These are phyloP conservation scores for Amanita polypyramis DNA, from an alignment of 768 basidiomycete genomes.

Conservation along the genomic window DNA sequence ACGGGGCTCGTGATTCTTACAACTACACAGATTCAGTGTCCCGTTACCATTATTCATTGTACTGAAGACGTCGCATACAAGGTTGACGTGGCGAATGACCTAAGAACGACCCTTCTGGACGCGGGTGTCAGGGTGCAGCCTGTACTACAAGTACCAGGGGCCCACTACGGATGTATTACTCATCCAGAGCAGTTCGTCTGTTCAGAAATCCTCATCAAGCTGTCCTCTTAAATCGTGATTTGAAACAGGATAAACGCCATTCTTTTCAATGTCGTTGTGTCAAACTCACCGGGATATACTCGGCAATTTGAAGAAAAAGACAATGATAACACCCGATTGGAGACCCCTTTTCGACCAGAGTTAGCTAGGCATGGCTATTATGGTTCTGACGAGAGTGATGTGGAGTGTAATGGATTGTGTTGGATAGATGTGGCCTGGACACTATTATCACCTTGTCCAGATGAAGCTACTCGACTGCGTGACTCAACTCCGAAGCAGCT, in stretches of 20 bases:
- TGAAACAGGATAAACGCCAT: neutral
- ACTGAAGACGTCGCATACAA: constrained; percentile 21
- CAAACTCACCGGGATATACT: neutral
- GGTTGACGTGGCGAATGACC: constrained; percentile 13
- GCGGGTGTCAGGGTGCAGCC: constrained; percentile 14
- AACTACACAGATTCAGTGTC: constrained; percentile 15
- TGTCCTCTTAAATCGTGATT: neutral
- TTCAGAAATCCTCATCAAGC: neutral
- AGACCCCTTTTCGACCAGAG: neutral
- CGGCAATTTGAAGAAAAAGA: neutral
- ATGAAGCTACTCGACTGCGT: too few species aligned
- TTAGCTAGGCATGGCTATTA: neutral
- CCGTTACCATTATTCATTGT: constrained; percentile 21
- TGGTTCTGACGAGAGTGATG: neutral
- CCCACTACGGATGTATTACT: constrained; percentile 20
- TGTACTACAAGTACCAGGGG: constrained; percentile 16
- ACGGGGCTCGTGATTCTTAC: neutral
- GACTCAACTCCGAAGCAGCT: too few species aligned
- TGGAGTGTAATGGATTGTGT: neutral
- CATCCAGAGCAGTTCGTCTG: constrained; percentile 15
- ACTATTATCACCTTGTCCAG: too few species aligned
- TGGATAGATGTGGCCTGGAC: neutral
- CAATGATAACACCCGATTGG: neutral
- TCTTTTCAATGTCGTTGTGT: neutral
- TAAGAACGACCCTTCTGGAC: constrained; percentile 11